Evolutionary conservation across 257 asterid species (phyloP), one percentile per base, ranked within the genome.

Genomic region (Thymus quinquecostatus): DNA sequence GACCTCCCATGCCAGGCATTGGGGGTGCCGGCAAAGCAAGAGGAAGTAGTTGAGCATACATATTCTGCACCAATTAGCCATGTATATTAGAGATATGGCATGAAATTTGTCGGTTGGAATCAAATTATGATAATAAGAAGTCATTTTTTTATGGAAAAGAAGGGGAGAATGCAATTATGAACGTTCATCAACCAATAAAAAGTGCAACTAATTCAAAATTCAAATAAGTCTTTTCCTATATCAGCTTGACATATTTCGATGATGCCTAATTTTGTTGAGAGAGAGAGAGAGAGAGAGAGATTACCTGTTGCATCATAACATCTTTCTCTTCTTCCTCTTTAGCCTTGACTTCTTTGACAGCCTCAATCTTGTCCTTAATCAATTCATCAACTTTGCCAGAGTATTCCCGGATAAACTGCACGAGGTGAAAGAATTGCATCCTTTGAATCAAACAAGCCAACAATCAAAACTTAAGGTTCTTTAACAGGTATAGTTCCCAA

Each of bases 21-120:
- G 97, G 97, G 21, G 99, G 99, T 10, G 99, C 98, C 12, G 99
- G 99, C 80, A 95, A 81, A 54, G 99, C 99, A 84, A 95, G 97
- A 75, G 99, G 99, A 69, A 95, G 84, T 82, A 92, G 80, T 83
- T 95, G 98, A 32, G 98, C 98, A 78, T 95, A 89, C 97, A 92
- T 87, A 78, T 95, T 95, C 97, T 92, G 98, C 90, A 88, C 44
- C 56, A 53, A 48, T 75, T 32, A 61, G 43, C 36, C 29, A 21
- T 66, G 44, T 56, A 43, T 36, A 68, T 77, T 8, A 81, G 69
- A 32, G 34, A 58, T 8, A 6, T 30, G 27, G 14, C 13, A 8
- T 36, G 34, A 43, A 40, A 48, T 48, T 40, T 48, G 43, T 55
- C 44, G 72, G n/a, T 57, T 58, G 2, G 63, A 14, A 50, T 32